phyloP scores from a whole-genome alignment of 2,329 filamentous ascomycete species.

The Aspergillus sp. region DNA sequence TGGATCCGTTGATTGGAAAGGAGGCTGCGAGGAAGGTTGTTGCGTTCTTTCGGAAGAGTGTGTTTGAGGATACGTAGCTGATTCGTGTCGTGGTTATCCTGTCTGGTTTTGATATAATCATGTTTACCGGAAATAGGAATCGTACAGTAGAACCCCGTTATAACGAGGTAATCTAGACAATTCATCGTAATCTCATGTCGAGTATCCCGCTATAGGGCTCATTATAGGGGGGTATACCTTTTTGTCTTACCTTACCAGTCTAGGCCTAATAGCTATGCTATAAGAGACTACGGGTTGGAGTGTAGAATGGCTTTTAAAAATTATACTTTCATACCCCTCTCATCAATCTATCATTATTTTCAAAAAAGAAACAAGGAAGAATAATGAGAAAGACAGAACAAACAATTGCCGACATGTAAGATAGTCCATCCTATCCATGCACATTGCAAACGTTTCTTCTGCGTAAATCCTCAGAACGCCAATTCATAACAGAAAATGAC shows the following conservation, averaged over 20 bases:
- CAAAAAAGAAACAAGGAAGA: conserved; percentile 17
- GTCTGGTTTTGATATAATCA: background rate
- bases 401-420: conserved; percentile 18
- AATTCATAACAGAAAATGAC: conserved; percentile 12
- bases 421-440: conserved; percentile 20
- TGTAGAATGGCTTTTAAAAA: conserved; percentile 1
- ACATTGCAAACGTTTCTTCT: conserved; percentile 25
- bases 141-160: background rate
- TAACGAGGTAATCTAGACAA: too few species aligned
- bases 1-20: conserved; percentile 68
- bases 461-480: conserved; percentile 14
- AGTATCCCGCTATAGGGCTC: too few species aligned
- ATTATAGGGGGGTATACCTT: too few species aligned
- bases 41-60: conserved; percentile 68
- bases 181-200: too few species aligned
- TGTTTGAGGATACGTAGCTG: conserved; percentile 40
- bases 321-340: conserved; percentile 26
- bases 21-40: conserved; percentile 70
- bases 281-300: background rate
- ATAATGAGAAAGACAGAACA: conserved; percentile 21
- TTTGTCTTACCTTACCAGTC: too few species aligned
- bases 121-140: background rate
- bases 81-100: background rate
- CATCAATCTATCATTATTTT: conserved; percentile 27
- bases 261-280: background rate